phyloP scores from a whole-genome alignment of 441 rosid genomes.

The Populus tomentosa region DNA sequence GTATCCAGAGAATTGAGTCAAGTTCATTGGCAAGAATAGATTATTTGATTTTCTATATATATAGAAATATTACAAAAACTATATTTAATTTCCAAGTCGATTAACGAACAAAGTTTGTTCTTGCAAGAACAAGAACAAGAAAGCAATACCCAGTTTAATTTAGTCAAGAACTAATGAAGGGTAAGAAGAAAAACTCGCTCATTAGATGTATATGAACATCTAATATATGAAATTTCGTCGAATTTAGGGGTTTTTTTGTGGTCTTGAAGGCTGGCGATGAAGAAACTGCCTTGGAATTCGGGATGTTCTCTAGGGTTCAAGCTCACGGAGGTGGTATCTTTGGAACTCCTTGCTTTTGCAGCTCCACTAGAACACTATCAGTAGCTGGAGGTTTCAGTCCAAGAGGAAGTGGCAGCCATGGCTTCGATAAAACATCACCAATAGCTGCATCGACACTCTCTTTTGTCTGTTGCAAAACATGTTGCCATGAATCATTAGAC shows the following conservation, averaged over 20 bases:
- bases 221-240: constrained; percentile 35
- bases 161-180: background rate
- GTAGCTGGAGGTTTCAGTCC: constrained; percentile 82
- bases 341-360: constrained; percentile 80
- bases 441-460: constrained; percentile 85
- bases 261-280: background rate
- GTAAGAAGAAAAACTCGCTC: constrained; percentile 5
- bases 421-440: constrained; percentile 79
- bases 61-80: background rate
- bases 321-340: constrained; percentile 48
- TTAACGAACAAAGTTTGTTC: constrained; percentile 6
- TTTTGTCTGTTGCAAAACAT: constrained; percentile 42
- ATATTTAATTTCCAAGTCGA: too few species aligned
- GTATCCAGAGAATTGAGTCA: background rate
- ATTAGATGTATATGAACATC: constrained; percentile 13
- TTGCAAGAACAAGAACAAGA: constrained; percentile 9
- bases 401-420: constrained; percentile 86
- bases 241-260: constrained; percentile 12
- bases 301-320: constrained; percentile 19
- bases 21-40: background rate
- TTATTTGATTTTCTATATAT: too few species aligned
- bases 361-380: constrained; percentile 69
- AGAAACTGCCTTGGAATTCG: constrained; percentile 3
- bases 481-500: background rate
- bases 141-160: background rate